Conservation (phyloP, 2,329 filamentous ascomycete genomes). For the Fusarium duplospermum region DNA sequence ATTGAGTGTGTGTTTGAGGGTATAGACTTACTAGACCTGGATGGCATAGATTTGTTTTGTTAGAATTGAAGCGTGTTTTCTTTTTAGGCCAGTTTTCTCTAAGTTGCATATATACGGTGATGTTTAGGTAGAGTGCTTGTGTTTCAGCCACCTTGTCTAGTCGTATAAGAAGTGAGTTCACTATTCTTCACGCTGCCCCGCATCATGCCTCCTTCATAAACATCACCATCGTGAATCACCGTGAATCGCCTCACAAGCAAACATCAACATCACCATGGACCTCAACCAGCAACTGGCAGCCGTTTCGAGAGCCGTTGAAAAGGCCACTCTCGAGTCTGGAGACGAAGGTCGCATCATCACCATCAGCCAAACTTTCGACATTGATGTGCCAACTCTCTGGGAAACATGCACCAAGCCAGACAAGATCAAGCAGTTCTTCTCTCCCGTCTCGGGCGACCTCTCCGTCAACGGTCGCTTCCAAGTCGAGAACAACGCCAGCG, state of each 20-base stretch:
- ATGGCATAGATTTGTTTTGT: slow-evolving; percentile 2
- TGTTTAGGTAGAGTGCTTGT: neutral
- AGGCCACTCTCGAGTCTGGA: neutral
- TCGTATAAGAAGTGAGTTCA: neutral
- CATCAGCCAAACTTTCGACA: neutral
- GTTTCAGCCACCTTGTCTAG: neutral
- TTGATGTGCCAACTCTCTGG: neutral
- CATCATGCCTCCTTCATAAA: neutral
- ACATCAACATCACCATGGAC: neutral
- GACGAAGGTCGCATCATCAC: neutral
- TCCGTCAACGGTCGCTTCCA: slow-evolving; percentile 2
- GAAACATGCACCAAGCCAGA: neutral
- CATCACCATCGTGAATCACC: neutral
- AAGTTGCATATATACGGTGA: neutral
- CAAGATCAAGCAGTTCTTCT: slow-evolving; percentile 1
- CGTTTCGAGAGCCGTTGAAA: neutral
- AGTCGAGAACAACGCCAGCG: slow-evolving; percentile 7
- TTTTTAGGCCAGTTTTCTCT: too few species aligned
- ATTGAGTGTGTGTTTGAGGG: slow-evolving; percentile 17
- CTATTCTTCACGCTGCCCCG: neutral
- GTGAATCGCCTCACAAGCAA: neutral
- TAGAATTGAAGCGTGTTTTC: slow-evolving; percentile 9
- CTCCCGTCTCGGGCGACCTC: neutral
- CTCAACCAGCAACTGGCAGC: neutral
- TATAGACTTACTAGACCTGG: slow-evolving; percentile 6